These are phyloP conservation scores for Andalucia godoyi DNA, from an alignment of 78 protist genomes.

Conservation along the genomic window DNA sequence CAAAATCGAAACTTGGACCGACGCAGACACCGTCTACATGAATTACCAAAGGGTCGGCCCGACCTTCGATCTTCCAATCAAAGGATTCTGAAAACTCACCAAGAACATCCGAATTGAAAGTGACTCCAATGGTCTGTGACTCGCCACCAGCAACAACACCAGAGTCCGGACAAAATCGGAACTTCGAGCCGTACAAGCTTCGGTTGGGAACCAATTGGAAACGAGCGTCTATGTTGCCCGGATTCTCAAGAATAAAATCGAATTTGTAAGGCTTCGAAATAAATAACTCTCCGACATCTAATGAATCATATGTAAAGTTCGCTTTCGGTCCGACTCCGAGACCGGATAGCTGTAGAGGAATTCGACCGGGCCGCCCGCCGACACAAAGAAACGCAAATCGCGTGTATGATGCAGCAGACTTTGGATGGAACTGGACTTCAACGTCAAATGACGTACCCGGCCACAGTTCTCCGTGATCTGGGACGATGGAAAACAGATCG, in stretches of 20 bases:
- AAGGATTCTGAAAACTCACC: constrained; percentile 23
- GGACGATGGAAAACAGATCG: constrained; percentile 27
- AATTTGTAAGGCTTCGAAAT: constrained; percentile 19
- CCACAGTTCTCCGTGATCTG: constrained; percentile 29
- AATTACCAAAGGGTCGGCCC: neutral
- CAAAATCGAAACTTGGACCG: constrained; percentile 53
- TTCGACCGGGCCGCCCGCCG: constrained; percentile 23
- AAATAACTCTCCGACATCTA: constrained; percentile 53
- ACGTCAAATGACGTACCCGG: constrained; percentile 4
- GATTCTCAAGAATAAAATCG: constrained; percentile 20
- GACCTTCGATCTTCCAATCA: constrained; percentile 9
- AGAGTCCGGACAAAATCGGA: constrained; percentile 4
- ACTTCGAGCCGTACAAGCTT: neutral
- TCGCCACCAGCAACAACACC: constrained; percentile 23
- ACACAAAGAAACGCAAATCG: constrained; percentile 25
- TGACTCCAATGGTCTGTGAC: neutral
- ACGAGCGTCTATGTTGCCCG: constrained; percentile 22
- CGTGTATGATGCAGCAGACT: neutral
- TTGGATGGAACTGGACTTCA: constrained; percentile 23
- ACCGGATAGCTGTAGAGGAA: constrained; percentile 35
- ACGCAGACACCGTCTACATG: constrained; percentile 10
- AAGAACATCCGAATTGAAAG: constrained; percentile 5
- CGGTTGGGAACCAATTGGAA: neutral
- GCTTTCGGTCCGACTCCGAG: constrained; percentile 37
- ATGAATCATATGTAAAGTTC: constrained; percentile 1